Evolutionary conservation across 805 yeast genomes (phyloP).

Genomic region (Pichia nakasei): DNA sequence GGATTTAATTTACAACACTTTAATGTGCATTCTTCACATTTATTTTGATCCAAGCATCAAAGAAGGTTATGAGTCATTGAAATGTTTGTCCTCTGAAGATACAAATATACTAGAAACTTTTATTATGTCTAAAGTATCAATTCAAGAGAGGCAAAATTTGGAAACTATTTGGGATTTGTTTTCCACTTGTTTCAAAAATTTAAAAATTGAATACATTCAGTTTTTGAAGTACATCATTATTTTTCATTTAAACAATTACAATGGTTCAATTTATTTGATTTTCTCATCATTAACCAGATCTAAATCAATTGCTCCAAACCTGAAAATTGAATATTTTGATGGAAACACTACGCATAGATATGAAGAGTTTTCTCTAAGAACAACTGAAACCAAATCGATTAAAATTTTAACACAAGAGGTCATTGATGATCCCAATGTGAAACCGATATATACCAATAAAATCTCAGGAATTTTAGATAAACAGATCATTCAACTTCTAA

Average conservation of each 20-base stretch:
- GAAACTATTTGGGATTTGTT: constrained; percentile 10
- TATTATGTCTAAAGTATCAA: not conserved
- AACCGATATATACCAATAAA: constrained; percentile 19
- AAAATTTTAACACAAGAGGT: constrained; percentile 16
- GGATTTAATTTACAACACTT: constrained; percentile 15
- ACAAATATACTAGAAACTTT: constrained; percentile 11
- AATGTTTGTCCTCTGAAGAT: constrained; percentile 5
- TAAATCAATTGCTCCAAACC: not conserved
- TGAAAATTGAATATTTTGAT: constrained; percentile 13
- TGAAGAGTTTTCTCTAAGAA: constrained; percentile 22
- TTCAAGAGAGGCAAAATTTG: constrained; percentile 3
- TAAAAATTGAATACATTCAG: constrained; percentile 9
- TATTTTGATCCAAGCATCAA: constrained; percentile 14
- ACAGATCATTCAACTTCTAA: constrained; percentile 17
- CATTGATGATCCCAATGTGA: constrained; percentile 13
- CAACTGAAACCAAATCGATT: constrained; percentile 15
- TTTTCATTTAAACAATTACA: constrained; percentile 20
- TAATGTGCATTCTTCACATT: constrained; percentile 17
- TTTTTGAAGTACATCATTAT: constrained; percentile 17
- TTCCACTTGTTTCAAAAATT: constrained; percentile 17
- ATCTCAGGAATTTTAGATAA: constrained; percentile 11
- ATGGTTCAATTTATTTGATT: constrained; percentile 21
- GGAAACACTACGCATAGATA: constrained; percentile 8
- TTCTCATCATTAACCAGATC: constrained; percentile 13
- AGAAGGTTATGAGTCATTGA: constrained; percentile 14